Evolutionary conservation across 2,329 filamentous ascomycete species (phyloP).

Genomic region (Thielaviopsis musarum): DNA sequence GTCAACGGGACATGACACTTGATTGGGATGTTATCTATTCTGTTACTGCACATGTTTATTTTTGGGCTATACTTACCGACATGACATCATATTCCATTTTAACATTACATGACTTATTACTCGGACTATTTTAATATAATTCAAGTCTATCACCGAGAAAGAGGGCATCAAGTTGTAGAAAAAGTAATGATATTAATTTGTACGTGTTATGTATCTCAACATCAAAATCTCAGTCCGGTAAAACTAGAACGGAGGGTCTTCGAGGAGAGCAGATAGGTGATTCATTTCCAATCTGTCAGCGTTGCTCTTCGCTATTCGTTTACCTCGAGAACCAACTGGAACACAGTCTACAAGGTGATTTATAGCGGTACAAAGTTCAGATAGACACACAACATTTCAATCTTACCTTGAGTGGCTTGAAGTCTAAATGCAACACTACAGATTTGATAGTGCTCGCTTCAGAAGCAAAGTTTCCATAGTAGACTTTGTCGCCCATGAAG

Average conservation of each 20-base stretch:
- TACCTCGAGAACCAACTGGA: conserved; percentile 71
- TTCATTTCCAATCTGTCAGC: conserved; percentile 28
- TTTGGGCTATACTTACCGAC: neutral
- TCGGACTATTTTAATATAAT: conserved; percentile 1
- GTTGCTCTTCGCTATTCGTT: conserved; percentile 80
- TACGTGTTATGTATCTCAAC: conserved; percentile 53
- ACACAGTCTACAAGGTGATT: conserved; percentile 12
- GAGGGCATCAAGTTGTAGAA: neutral
- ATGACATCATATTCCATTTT: neutral
- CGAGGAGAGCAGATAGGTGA: conserved; percentile 46
- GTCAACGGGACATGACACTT: neutral
- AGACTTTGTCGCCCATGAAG: neutral
- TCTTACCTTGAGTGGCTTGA: neutral
- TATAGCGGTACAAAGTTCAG: conserved; percentile 3
- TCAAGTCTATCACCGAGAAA: neutral
- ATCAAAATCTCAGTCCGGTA: conserved; percentile 68
- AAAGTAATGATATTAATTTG: neutral
- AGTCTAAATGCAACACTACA: neutral
- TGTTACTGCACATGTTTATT: conserved; percentile 1
- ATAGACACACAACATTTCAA: neutral
- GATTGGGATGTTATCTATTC: neutral
- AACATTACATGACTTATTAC: neutral
- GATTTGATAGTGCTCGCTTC: neutral
- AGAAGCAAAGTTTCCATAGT: neutral
- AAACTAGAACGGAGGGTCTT: conserved; percentile 54